Evolutionary conservation across 352 stramenopile species (phyloP).

Genomic region (Globisporangium sylvaticum): DNA sequence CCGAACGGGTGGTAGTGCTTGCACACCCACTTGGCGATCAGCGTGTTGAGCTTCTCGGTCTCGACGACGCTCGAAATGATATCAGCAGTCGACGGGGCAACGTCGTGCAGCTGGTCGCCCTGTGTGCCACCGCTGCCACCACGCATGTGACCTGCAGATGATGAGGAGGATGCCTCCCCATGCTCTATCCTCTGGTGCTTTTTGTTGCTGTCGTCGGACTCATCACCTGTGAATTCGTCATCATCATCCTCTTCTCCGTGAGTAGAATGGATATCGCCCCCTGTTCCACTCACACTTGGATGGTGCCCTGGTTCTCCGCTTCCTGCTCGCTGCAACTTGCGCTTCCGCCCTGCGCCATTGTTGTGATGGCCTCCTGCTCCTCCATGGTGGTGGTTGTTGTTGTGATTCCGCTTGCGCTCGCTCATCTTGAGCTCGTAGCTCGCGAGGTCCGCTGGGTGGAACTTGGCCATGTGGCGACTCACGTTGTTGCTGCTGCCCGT

Average conservation of each 20-base stretch:
- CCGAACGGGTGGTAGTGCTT: conserved; percentile 44
- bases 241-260: conserved; percentile 10
- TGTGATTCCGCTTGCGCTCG: conserved; percentile 8
- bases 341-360: conserved; percentile 23
- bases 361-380: conserved; percentile 1
- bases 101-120: neutral
- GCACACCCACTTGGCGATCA: conserved; percentile 43
- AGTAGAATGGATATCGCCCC: neutral
- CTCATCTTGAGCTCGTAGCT: conserved; percentile 37
- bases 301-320: neutral
- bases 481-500: conserved; percentile 56
- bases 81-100: conserved; percentile 2
- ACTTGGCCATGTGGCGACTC: conserved; percentile 54
- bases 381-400: conserved; percentile 1
- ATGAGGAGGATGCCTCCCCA: neutral
- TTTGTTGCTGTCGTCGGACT: conserved; percentile 12
- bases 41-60: conserved; percentile 36
- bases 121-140: conserved; percentile 3
- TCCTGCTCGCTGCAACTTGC: conserved; percentile 16
- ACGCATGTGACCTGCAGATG: conserved; percentile 8
- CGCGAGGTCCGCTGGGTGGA: conserved; percentile 33
- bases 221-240: conserved; percentile 6
- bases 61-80: conserved; percentile 30
- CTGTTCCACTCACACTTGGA: neutral
- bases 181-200: conserved; percentile 8